These are phyloP conservation scores for Chaetomidium leptoderma DNA, from an alignment of 495 filamentous ascomycete genomes.

Conservation along the genomic window DNA sequence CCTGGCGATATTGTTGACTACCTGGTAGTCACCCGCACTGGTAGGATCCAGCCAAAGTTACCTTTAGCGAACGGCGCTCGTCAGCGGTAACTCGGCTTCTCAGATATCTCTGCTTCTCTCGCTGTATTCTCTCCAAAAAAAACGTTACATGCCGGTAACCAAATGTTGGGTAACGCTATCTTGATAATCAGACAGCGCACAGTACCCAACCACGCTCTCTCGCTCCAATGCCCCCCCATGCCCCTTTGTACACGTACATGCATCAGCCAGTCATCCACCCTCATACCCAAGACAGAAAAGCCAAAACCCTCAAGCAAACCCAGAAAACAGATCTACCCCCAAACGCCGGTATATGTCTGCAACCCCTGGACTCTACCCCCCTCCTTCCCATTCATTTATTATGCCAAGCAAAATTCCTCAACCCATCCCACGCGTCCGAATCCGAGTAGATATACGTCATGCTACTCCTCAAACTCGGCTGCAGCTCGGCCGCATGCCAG, in stretches of 20 bases:
- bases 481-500: constrained; percentile 84
- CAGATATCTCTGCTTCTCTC: background rate
- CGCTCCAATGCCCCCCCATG: background rate
- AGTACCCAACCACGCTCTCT: background rate
- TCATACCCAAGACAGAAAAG: background rate
- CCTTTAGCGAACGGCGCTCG: too few species aligned
- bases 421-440: constrained; percentile 76
- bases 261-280: background rate
- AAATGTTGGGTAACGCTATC: background rate
- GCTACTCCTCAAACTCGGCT: constrained; percentile 85
- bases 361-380: background rate
- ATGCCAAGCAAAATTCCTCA: constrained; percentile 73
- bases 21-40: too few species aligned
- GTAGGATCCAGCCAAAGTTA: too few species aligned
- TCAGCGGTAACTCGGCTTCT: too few species aligned
- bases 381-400: constrained; percentile 51
- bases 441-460: constrained; percentile 96
- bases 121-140: background rate
- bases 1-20: background rate
- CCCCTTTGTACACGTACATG: background rate
- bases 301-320: background rate
- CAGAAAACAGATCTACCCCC: background rate
- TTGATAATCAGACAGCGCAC: background rate
- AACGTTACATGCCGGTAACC: background rate
- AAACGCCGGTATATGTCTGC: constrained; percentile 14